Percentiles rank a stretch among this genome's conserved stretches.
These are phyloP conservation scores for Neocallimastix lanati DNA, from an alignment of 192 early-diverging fungal genomes.

Conservation along the genomic window DNA sequence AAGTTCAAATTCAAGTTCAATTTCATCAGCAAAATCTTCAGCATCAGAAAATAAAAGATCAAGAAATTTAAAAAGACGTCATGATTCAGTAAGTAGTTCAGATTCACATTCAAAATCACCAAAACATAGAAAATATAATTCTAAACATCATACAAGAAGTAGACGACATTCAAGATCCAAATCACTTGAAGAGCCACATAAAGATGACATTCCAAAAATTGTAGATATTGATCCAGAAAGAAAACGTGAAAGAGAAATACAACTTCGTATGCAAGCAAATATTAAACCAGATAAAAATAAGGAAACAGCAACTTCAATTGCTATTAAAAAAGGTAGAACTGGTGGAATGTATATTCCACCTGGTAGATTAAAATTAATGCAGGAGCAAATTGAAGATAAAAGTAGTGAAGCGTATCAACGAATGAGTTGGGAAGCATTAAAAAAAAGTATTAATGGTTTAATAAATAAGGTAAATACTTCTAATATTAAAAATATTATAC, in stretches of 20 bases:
- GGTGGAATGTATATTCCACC: conserved; percentile 78
- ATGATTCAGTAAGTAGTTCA: background rate
- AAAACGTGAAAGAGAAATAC: background rate
- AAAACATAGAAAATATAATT: background rate
- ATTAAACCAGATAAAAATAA: background rate
- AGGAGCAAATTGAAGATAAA: conserved; percentile 44
- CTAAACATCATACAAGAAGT: background rate
- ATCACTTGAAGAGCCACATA: background rate
- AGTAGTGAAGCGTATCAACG: conserved; percentile 56
- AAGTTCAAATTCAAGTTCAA: background rate
- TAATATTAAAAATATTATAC: conserved; percentile 78
- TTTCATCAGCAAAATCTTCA: background rate
- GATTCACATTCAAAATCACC: background rate
- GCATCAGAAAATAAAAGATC: background rate
- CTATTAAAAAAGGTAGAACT: conserved; percentile 13
- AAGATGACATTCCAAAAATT: background rate
- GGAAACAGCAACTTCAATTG: background rate
- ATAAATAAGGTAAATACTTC: conserved; percentile 87
- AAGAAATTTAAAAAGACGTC: background rate
- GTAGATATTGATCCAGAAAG: background rate
- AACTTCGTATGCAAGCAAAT: background rate
- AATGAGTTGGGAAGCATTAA: conserved; percentile 81
- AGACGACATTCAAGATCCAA: background rate
- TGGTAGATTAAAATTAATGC: conserved; percentile 55
- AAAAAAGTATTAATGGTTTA: conserved; percentile 83